Conservation (phyloP, 208 protist species). For the Zelonia costaricensis region DNA sequence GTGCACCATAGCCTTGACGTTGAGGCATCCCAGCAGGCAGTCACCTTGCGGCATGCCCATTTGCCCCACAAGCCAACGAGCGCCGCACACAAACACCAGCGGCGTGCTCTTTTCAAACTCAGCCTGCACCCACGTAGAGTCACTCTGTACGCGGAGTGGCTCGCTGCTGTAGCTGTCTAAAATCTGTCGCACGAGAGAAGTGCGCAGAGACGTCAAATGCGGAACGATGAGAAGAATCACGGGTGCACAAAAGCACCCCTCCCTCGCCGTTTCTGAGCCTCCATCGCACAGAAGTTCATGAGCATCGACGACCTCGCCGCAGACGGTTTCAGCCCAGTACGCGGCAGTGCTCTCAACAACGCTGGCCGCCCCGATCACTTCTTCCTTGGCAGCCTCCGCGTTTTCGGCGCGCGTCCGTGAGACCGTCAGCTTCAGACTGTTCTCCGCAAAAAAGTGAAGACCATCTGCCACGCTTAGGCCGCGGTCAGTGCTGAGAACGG, state of each 20-base stretch:
- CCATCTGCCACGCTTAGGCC: slow-evolving; percentile 33
- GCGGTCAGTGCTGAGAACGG: slow-evolving; percentile 26
- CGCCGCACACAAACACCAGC: slow-evolving; percentile 54
- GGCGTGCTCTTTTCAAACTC: slow-evolving; percentile 25
- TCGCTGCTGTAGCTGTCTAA: slow-evolving; percentile 63
- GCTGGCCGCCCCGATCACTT: slow-evolving; percentile 3
- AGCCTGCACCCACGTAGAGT: slow-evolving; percentile 13
- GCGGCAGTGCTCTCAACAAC: slow-evolving; percentile 4
- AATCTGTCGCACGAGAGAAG: slow-evolving; percentile 30
- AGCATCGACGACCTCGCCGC: slow-evolving; percentile 23
- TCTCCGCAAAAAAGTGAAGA: slow-evolving; percentile 52
- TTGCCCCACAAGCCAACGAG: slow-evolving; percentile 41
- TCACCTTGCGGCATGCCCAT: slow-evolving; percentile 16
- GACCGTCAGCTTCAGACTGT: slow-evolving; percentile 40
- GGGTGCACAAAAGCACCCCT: not conserved
- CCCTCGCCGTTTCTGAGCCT: not conserved
- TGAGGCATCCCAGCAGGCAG: slow-evolving; percentile 21
- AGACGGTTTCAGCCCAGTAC: slow-evolving; percentile 15
- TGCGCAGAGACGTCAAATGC: slow-evolving; percentile 21
- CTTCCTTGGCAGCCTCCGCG: slow-evolving; percentile 5
- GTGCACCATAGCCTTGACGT: slow-evolving; percentile 44
- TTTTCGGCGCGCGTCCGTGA: slow-evolving; percentile 12
- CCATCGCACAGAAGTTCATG: slow-evolving; percentile 27
- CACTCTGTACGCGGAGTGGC: slow-evolving; percentile 42
- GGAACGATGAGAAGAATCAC: slow-evolving; percentile 52